These are phyloP conservation scores for Ensete glaucum DNA, from an alignment of 176 grass and related monocot species.

Conservation along the genomic window DNA sequence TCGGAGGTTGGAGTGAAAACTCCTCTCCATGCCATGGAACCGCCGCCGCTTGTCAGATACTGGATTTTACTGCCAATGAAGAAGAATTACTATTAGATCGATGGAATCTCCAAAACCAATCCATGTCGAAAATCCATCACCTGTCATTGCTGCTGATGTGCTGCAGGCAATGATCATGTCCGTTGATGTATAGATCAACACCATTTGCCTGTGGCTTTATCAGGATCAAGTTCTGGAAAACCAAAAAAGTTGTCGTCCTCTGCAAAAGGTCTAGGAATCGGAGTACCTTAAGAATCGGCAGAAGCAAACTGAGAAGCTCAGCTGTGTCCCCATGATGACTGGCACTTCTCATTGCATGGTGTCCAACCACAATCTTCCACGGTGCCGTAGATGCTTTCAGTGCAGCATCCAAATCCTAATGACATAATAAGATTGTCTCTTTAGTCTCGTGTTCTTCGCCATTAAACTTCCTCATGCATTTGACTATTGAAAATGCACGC, in stretches of 20 bases:
- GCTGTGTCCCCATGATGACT: conserved; percentile 13
- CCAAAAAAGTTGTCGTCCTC: not conserved
- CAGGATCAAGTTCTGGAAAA: not conserved
- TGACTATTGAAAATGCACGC: not conserved
- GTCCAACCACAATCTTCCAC: conserved; percentile 18
- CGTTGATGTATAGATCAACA: conserved; percentile 4
- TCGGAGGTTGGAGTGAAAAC: not conserved
- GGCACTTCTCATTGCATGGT: conserved; percentile 11
- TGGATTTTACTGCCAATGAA: not conserved
- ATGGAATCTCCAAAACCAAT: not conserved
- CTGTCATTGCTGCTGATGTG: conserved; percentile 14
- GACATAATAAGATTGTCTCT: not conserved
- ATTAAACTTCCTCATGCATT: not conserved
- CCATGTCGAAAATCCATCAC: not conserved
- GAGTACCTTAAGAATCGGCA: conserved; percentile 10
- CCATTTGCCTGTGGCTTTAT: not conserved
- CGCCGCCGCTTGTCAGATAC: not conserved
- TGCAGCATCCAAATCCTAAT: conserved; percentile 10
- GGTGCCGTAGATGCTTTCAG: conserved; percentile 6
- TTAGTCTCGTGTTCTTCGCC: not conserved
- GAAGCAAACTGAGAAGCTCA: not conserved
- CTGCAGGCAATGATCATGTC: conserved; percentile 7
- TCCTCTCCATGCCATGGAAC: conserved; percentile 6
- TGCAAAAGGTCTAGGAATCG: not conserved
- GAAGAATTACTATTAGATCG: not conserved